Base-by-base conservation (phyloP, 257 asterid genomes). In the Jasminum sambac region DNA sequence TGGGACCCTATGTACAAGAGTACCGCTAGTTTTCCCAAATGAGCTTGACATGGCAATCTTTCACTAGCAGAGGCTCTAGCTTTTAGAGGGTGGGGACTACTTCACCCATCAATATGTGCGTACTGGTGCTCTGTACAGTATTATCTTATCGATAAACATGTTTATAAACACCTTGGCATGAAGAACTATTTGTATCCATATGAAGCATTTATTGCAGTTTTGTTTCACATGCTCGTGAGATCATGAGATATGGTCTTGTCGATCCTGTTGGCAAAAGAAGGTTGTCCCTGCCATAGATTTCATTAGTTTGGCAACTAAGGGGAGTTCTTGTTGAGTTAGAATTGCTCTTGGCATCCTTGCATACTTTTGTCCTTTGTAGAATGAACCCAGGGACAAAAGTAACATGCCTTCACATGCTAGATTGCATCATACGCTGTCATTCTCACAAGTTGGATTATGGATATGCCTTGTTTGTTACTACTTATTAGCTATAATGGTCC, bases 351-450 rank as follows among this genome's bases (percentile, higher is more conserved):
- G 26, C 60, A 52, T 25, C 60, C 60, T 52, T 2, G 26, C 60
- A 52, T 52, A 19, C 19, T n/a, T 19, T 52, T n/a, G 26, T 52
- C 60, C 13, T 50, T 50, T 6, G 25, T 50, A 52, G 61, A 52
- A 19, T 52, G 21, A 19, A 25, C 6, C 62, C 62, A 9, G 63
- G 69, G 40, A 67, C 82, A 70, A 74, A 74, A 63, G 76, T 73
- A 80, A 80, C 82, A 74, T 70, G 81, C 73, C 73, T 70, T 77
- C 80, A 73, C 84, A 74, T 77, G 82, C 77, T 69, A 17, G 57
- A 37, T 63, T 46, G 68, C 39, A 63, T 37, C n/a, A 24, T 13
- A 17, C n/a, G 62, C 9, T 14, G 69, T 66, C 78, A n/a, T 52
- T 73, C 25, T 63, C 46, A 72, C 67, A 17, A 48, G 24, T 40